Base-by-base conservation (phyloP, 805 yeast genomes). In the Pichia insulana region DNA sequence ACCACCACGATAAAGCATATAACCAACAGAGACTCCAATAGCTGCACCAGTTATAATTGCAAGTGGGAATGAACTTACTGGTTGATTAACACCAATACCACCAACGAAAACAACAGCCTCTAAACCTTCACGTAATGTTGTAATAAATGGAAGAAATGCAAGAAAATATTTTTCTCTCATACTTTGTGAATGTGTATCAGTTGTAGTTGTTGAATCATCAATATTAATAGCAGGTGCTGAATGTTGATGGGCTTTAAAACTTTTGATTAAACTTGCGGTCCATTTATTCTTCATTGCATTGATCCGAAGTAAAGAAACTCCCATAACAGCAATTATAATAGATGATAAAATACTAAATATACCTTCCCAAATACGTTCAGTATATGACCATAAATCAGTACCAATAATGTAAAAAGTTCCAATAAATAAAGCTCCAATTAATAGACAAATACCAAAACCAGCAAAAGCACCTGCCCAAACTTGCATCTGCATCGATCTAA, bases 81-180 rank as follows among this genome's bases (percentile, higher is more conserved):
- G 87, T 48, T 78, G 84, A 30, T 78, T 75, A 45, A 84, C 76
- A 18, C 87, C 87, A 34, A 88, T 80, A 22, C 96, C 97, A 3
- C 96, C 96, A 34, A 88, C 71, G 53, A 88, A 88, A 2, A 88
- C 92, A 30, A 88, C 88, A 0, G 96, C 96, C 61, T 88, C 96
- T 41, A 88, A 65, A 1, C 96, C 95, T 61, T 88, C 96, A 57
- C 96, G 74, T 39, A 88, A 65, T 4, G 95, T 80, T 2, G 97
- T 88, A 37, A 88, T 72, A 54, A 88, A 80, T 1, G 97, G 96
- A 33, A 87, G 63, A 30, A 87, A 67, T 46, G 82, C 84, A 32
- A 61, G 39, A 77, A 90, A 79, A 56, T 86, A 81, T 54, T 72
- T 74, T 46, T 77, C 76, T 35, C 73, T 57, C 46, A 71, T 72